Evolutionary conservation across 2,329 filamentous ascomycete species (phyloP).

Genomic region (Pseudogymnoascus sp.): DNA sequence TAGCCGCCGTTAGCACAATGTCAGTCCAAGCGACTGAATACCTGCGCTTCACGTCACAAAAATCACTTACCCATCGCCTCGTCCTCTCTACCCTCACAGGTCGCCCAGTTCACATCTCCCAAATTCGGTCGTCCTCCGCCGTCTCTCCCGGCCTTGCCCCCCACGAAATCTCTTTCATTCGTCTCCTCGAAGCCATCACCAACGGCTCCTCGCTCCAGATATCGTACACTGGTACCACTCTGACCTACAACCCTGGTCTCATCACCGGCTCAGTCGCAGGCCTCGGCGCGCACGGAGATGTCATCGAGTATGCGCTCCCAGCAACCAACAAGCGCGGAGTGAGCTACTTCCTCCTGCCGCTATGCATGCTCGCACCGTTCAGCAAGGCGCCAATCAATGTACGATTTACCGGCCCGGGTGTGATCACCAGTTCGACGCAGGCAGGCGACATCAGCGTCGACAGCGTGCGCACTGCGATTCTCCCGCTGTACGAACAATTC

Average conservation of each 20-base stretch:
- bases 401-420: constrained; percentile 79
- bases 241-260: constrained; percentile 85
- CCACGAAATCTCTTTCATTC: constrained; percentile 91
- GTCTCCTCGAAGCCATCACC: constrained; percentile 86
- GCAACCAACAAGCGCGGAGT: constrained; percentile 70
- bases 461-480: constrained; percentile 83
- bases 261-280: constrained; percentile 79
- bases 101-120: constrained; percentile 79
- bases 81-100: constrained; percentile 88
- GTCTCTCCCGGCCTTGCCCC: constrained; percentile 82
- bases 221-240: constrained; percentile 87
- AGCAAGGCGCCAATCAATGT: constrained; percentile 87
- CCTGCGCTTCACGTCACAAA: constrained; percentile 75
- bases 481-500: constrained; percentile 84
- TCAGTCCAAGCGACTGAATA: constrained; percentile 32
- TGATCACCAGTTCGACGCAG: constrained; percentile 81
- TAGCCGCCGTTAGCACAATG: constrained; percentile 18
- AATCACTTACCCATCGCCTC: constrained; percentile 73
- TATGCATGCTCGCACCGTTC: constrained; percentile 88
- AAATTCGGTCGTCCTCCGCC: constrained; percentile 80
- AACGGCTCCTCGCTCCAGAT: constrained; percentile 95
- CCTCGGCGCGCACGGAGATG: constrained; percentile 58
- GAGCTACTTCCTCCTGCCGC: constrained; percentile 83
- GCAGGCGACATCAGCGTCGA: constrained; percentile 85
- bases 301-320: constrained; percentile 74